phyloP scores from a whole-genome alignment of 345 rosid genomes.

The Eucalyptus curtisii region DNA sequence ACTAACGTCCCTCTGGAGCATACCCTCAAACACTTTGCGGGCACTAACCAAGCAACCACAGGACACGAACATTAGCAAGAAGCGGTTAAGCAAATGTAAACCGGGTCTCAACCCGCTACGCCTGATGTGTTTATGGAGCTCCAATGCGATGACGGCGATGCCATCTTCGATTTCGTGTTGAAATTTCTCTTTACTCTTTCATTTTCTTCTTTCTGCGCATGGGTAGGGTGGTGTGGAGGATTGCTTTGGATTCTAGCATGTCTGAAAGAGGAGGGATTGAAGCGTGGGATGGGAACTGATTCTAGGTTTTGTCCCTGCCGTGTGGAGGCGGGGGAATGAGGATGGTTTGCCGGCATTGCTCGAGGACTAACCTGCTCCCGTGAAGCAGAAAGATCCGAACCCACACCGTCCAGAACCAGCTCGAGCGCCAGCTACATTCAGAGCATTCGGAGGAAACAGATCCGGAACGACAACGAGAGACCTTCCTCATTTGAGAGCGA shows the following conservation, averaged over 20 bases:
- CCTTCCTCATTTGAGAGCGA: too few species aligned
- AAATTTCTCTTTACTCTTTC: not conserved
- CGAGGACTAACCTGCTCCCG: too few species aligned
- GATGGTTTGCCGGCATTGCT: not conserved
- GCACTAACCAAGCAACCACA: conserved; percentile 35
- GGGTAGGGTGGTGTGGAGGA: not conserved
- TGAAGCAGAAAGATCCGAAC: too few species aligned
- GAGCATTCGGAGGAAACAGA: too few species aligned
- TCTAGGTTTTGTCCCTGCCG: not conserved
- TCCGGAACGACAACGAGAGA: too few species aligned
- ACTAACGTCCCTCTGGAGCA: conserved; percentile 31
- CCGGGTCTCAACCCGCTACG: conserved; percentile 13
- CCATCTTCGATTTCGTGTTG: not conserved
- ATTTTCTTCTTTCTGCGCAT: not conserved
- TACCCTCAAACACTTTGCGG: conserved; percentile 62
- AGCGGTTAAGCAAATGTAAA: conserved; percentile 19
- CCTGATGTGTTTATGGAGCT: conserved; percentile 32
- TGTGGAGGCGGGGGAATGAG: not conserved
- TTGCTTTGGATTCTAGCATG: not conserved
- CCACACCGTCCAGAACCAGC: too few species aligned
- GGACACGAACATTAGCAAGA: conserved; percentile 31
- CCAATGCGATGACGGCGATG: not conserved
- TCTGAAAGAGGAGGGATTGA: not conserved
- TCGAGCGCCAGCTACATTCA: too few species aligned
- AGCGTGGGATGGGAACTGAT: not conserved